Evolutionary conservation across 2,329 filamentous ascomycete genomes (phyloP).

Genomic region (Botrytis porri): DNA sequence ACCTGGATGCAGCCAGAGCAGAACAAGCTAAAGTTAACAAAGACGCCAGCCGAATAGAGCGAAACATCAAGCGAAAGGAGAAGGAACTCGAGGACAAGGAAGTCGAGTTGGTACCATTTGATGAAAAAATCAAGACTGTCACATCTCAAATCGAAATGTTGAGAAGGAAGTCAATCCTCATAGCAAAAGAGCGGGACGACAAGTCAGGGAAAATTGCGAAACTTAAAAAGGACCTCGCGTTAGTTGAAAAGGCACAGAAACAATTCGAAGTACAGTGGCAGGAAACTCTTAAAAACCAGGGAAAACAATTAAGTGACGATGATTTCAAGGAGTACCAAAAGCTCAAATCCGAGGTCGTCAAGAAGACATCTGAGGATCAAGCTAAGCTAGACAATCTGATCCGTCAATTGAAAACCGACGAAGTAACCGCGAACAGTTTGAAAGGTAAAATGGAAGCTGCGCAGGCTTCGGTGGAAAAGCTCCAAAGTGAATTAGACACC

Average conservation of each 20-base stretch:
- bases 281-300: slow-evolving; percentile 80
- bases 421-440: slow-evolving; percentile 84
- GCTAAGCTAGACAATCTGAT: slow-evolving; percentile 81
- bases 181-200: slow-evolving; percentile 72
- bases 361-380: slow-evolving; percentile 76
- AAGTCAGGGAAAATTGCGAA: slow-evolving; percentile 68
- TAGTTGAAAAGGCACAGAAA: slow-evolving; percentile 84
- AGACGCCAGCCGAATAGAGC: slow-evolving; percentile 78
- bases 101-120: slow-evolving; percentile 80
- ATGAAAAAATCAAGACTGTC: slow-evolving; percentile 86
- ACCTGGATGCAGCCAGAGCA: slow-evolving; percentile 75
- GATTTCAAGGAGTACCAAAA: slow-evolving; percentile 89
- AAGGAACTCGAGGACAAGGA: slow-evolving; percentile 83
- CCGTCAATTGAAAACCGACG: slow-evolving; percentile 85
- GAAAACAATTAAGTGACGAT: slow-evolving; percentile 77
- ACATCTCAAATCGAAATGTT: slow-evolving; percentile 67
- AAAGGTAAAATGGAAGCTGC: slow-evolving; percentile 82
- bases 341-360: slow-evolving; percentile 79
- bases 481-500: slow-evolving; percentile 67
- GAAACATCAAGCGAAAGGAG: slow-evolving; percentile 79
- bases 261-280: slow-evolving; percentile 87
- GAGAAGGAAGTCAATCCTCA: slow-evolving; percentile 63
- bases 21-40: slow-evolving; percentile 76
- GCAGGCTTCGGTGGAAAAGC: slow-evolving; percentile 68
- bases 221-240: slow-evolving; percentile 74